phyloP scores from a whole-genome alignment of 2,329 filamentous ascomycete species.

The Cyphellophora europaea region DNA sequence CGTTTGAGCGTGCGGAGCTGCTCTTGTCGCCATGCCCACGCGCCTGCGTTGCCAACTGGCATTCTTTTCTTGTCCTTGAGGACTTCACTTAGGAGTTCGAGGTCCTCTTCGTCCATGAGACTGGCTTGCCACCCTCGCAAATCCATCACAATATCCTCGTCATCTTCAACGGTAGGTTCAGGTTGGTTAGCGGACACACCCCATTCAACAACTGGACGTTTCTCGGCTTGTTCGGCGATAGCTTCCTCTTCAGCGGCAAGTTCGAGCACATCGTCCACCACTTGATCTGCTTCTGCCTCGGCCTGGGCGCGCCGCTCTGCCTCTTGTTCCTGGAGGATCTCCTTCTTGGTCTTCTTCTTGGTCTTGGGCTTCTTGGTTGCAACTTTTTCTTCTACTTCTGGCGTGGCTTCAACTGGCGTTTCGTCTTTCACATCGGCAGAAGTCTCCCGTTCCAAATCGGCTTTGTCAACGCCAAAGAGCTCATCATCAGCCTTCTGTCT shows the following conservation, averaged over 20 bases:
- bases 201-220: slow-evolving; percentile 46
- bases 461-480: slow-evolving; percentile 56
- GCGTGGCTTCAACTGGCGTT: slow-evolving; percentile 24
- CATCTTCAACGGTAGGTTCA: slow-evolving; percentile 57
- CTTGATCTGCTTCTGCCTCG: slow-evolving; percentile 35
- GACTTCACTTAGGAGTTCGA: slow-evolving; percentile 42
- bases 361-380: slow-evolving; percentile 49
- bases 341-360: slow-evolving; percentile 66
- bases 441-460: slow-evolving; percentile 43
- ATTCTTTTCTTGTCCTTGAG: slow-evolving; percentile 38
- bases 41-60: slow-evolving; percentile 47
- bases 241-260: slow-evolving; percentile 22
- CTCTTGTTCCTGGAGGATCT: slow-evolving; percentile 60
- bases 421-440: slow-evolving; percentile 33
- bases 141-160: slow-evolving; percentile 54
- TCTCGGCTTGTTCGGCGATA: slow-evolving; percentile 22
- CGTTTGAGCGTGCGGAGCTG: slow-evolving; percentile 61
- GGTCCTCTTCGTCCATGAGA: slow-evolving; percentile 60
- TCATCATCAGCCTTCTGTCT: slow-evolving; percentile 78
- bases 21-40: slow-evolving; percentile 64
- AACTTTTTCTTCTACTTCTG: slow-evolving; percentile 30
- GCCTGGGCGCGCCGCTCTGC: slow-evolving; percentile 46
- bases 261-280: slow-evolving; percentile 24
- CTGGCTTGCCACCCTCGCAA: slow-evolving; percentile 61
- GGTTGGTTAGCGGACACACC: slow-evolving; percentile 51